A percentile compares a stretch with the other conserved stretches of the same genome.
Evolutionary conservation across 1,284 basidiomycete genomes (phyloP).

Genomic region (Acaromyces ingoldii): DNA sequence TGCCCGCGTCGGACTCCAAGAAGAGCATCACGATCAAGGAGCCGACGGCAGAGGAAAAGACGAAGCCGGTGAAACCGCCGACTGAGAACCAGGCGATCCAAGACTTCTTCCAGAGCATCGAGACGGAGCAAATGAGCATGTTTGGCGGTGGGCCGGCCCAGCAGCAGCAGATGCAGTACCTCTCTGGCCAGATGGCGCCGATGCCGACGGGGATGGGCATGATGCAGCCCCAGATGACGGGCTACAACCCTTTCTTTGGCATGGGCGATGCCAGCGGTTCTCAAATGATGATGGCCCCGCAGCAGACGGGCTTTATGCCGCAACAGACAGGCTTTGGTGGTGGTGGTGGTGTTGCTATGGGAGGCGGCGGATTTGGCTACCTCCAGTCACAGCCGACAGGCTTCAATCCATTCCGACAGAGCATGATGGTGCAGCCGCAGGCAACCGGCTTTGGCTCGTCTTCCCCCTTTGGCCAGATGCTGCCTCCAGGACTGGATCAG

Average conservation of each 20-base stretch:
- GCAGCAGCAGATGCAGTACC: conserved; percentile 8
- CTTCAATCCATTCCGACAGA: conserved; percentile 64
- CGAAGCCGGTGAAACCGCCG: conserved; percentile 23
- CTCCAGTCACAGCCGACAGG: conserved; percentile 70
- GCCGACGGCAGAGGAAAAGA: conserved; percentile 21
- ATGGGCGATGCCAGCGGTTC: conserved; percentile 2
- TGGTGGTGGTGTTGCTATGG: conserved; percentile 41
- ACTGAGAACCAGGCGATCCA: conserved; percentile 57
- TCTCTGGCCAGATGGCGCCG: conserved; percentile 55
- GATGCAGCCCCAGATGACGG: conserved; percentile 51
- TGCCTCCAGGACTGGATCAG: conserved; percentile 6
- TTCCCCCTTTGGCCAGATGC: conserved; percentile 14
- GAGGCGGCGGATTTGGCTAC: conserved; percentile 52
- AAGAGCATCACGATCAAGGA: conserved; percentile 34
- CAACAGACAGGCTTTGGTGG: conserved; percentile 48
- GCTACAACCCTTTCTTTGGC: conserved; percentile 55
- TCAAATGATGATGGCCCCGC: conserved; percentile 55
- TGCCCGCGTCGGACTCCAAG: conserved; percentile 10
- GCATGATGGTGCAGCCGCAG: conserved; percentile 41
- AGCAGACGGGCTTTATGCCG: conserved; percentile 30
- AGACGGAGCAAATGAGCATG: conserved; percentile 71
- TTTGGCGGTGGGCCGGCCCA: conserved; percentile 55
- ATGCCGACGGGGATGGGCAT: conserved; percentile 16
- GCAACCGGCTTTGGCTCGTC: conserved; percentile 20
- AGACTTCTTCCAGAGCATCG: conserved; percentile 90